These are phyloP conservation scores for Stachybotrys chartarum DNA, from an alignment of 2,329 filamentous ascomycete species.

Conservation along the genomic window DNA sequence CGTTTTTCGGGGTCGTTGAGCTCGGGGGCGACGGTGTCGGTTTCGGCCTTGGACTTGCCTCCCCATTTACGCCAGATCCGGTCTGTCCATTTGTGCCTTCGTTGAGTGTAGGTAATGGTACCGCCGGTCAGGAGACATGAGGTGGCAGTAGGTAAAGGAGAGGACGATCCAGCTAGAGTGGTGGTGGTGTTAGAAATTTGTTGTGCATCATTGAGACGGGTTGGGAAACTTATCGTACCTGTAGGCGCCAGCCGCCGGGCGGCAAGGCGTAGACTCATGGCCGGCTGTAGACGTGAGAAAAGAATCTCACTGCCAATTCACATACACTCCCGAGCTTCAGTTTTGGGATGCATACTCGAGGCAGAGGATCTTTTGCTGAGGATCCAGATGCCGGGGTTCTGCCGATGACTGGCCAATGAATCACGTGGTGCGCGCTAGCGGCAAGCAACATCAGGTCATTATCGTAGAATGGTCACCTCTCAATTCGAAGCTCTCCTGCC, in stretches of 20 bases:
- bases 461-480: slow-evolving; percentile 7
- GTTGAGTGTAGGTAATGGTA: slow-evolving; percentile 15
- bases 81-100: slow-evolving; percentile 37
- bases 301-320: slow-evolving; percentile 7
- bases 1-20: slow-evolving; percentile 36
- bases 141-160: slow-evolving; percentile 10
- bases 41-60: slow-evolving; percentile 21
- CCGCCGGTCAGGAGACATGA: slow-evolving; percentile 9
- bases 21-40: slow-evolving; percentile 18
- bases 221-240: slow-evolving; percentile 38
- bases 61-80: slow-evolving; percentile 29
- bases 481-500: slow-evolving; percentile 14
- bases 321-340: slow-evolving; percentile 8
- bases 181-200: slow-evolving; percentile 4
- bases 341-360: background rate
- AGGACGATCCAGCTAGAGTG: slow-evolving; percentile 12
- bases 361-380: slow-evolving; percentile 14
- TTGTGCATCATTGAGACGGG: slow-evolving; percentile 9
- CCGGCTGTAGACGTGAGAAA: slow-evolving; percentile 8
- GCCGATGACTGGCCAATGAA: slow-evolving; percentile 7
- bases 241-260: slow-evolving; percentile 52
- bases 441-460: slow-evolving; percentile 26
- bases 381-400: slow-evolving; percentile 14
- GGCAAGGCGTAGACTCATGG: slow-evolving; percentile 61
- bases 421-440: slow-evolving; percentile 20